Base-by-base conservation (phyloP, 352 stramenopile genomes). In the Phytophthora pseudosyringae region DNA sequence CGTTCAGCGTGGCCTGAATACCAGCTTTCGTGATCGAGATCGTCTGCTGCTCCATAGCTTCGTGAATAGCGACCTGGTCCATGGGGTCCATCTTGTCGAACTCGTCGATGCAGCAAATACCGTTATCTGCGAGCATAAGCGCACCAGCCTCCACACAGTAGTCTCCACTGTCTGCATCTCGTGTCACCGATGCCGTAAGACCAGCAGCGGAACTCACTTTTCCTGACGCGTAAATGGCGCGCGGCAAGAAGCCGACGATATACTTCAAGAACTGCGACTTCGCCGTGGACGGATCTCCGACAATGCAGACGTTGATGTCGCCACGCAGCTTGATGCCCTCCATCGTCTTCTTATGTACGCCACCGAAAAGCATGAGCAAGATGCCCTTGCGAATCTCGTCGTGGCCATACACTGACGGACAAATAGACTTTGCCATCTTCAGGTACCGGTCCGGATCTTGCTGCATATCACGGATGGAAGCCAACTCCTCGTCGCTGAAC, bases 11-110 rank as follows among this genome's bases (percentile, higher is more conserved):
- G 5, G 98, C 98, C 15, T 99, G 97, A 68, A 99, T 99, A 13
- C 98, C 98, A 5, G 98, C 98, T 73, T 99, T 99, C 25, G 98
- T 98, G 58, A 99, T 99, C 3, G 81, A 91, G 33, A 99, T 98
- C 12, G 97, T 99, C 79, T 99, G 98, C 74, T 99, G 97, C 80
- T 99, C 98, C 98, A 99, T 99, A 5, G 99, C 98, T 69, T 99
- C 96, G 84, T 99, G 98, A 69, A 99, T 99, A 4, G 98, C 97
- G 9, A 98, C 99, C 63, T 98, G 91, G 71, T 99, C 97, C 60
- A 83, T 79, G 56, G 98, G 92, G 39, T 99, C 96, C 97, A 99
- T 99, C 78, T 98, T 99, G 70, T 98, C 95, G 59, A 98, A 99
- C 75, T 99, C 98, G 74, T 99, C 98, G 78, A 99, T 99, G 64